phyloP scores from a whole-genome alignment of 2,329 filamentous ascomycete species.

The Arthrobotrys iridis region DNA sequence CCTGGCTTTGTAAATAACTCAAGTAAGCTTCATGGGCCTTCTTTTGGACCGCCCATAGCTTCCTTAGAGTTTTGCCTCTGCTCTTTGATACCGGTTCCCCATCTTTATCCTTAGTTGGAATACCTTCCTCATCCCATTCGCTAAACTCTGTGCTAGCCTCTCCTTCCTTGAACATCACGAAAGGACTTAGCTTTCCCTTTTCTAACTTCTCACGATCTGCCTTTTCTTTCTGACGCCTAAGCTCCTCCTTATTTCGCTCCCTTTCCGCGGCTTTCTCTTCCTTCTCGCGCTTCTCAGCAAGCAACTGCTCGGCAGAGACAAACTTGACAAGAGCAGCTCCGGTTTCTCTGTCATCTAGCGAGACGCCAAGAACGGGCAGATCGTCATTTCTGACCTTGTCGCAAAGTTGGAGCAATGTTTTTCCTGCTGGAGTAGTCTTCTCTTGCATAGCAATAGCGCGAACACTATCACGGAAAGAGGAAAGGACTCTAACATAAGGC shows the following conservation, averaged over 20 bases:
- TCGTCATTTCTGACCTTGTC: constrained; percentile 83
- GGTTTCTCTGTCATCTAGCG: constrained; percentile 80
- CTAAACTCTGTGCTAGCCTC: constrained; percentile 69
- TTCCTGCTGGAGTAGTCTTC: constrained; percentile 66
- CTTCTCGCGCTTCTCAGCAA: constrained; percentile 70
- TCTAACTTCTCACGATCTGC: constrained; percentile 66
- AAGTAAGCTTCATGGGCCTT: constrained; percentile 76
- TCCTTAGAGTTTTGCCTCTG: constrained; percentile 80
- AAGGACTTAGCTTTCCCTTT: constrained; percentile 67
- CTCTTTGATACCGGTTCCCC: constrained; percentile 84
- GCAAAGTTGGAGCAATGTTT: constrained; percentile 78
- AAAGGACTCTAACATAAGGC: constrained; percentile 67
- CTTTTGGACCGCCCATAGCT: constrained; percentile 91
- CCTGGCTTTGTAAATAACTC: constrained; percentile 38
- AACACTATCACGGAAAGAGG: constrained; percentile 71
- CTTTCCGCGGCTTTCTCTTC: constrained; percentile 72
- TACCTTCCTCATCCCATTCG: constrained; percentile 82
- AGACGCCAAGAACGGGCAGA: constrained; percentile 83
- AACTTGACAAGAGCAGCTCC: constrained; percentile 77
- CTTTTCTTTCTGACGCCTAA: constrained; percentile 60
- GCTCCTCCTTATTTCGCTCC: constrained; percentile 66
- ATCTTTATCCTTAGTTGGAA: constrained; percentile 79
- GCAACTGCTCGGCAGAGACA: constrained; percentile 68
- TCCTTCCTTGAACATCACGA: constrained; percentile 65
- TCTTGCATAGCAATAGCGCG: constrained; percentile 64